phyloP scores from a whole-genome alignment of 331 rosid species.

The Acacia pycnantha region DNA sequence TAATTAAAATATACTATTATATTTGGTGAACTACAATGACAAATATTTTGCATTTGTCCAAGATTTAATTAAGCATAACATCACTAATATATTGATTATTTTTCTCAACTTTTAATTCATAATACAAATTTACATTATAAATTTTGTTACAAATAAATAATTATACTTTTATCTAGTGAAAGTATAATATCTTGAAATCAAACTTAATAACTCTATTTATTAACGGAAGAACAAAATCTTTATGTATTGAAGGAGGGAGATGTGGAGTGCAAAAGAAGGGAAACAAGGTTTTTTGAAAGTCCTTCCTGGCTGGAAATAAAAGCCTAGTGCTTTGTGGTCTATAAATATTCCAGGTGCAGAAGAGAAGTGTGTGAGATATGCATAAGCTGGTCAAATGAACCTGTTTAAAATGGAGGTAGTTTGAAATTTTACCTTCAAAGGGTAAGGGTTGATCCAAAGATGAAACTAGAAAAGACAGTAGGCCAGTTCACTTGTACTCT shows the following conservation, averaged over 20 bases:
- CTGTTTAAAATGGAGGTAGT: background rate
- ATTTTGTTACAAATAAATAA: background rate
- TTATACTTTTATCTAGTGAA: background rate
- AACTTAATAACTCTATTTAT: background rate
- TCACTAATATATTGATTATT: background rate
- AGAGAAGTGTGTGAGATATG: background rate
- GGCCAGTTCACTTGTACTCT: background rate
- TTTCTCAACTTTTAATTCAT: background rate
- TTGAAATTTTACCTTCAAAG: background rate
- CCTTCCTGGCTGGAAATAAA: background rate
- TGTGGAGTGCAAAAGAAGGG: background rate
- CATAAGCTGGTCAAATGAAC: background rate
- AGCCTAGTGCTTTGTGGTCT: background rate
- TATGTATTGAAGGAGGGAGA: background rate
- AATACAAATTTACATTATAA: background rate
- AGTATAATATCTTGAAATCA: background rate
- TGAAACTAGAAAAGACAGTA: background rate
- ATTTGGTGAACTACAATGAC: background rate
- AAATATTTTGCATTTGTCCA: background rate
- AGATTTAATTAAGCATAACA: background rate
- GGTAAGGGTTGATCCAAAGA: background rate
- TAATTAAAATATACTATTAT: background rate
- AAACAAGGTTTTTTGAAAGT: background rate
- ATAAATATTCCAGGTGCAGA: background rate
- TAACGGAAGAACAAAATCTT: background rate